Base-by-base conservation (phyloP, 768 basidiomycete genomes). In the Mycena venus region DNA sequence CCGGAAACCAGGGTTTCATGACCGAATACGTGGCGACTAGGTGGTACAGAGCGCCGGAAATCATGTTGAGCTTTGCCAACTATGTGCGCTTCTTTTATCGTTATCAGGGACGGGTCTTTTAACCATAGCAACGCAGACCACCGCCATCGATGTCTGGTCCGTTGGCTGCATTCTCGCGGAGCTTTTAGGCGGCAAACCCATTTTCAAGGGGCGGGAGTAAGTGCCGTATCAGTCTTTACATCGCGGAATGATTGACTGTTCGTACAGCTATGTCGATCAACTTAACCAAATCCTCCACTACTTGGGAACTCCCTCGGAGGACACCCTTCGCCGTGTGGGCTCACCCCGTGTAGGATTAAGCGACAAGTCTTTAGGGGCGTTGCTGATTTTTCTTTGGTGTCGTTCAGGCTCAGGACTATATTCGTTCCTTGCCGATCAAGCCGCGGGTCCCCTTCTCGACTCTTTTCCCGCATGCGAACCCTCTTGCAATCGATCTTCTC, bases 21-120 rank as follows among this genome's bases (percentile, higher is more conserved):
- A 99, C 98, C 0, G 98, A 99, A 85, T 99, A 98, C 82, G 95
- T 99, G 36, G 98, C 98, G n/a, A 99, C 98, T 10, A 90, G 98
- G 69, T 99, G 98, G 98, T 99, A 99, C 82, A 89, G 98, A 40
- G 98, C 98, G 25, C 98, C 98, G 0, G 98, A 99, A 86, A 99
- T 99, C 84, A 99, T 99, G 98, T 82, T 99, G 78, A 97, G 96
- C 86, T 98, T 96, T 78, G 95, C 95, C 25, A 96, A 96, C 86
- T 96, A 96, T 80, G 96, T 96, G 77, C 82, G 94, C 86, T 15
- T 27, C 49, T 62, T 29, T 70, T 42, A 31, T 70, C 19, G 25
- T 40, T 17, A 34, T 68, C 19, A 68, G 7, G 49, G 12, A 17
- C 31, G 61, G 51, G 21, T 38, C 40, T 34, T 68, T 29, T 77